Percentiles rank a stretch among this genome's conserved stretches.
Conservation (phyloP, 108 stramenopile species). For the Skeletonema tropicum region DNA sequence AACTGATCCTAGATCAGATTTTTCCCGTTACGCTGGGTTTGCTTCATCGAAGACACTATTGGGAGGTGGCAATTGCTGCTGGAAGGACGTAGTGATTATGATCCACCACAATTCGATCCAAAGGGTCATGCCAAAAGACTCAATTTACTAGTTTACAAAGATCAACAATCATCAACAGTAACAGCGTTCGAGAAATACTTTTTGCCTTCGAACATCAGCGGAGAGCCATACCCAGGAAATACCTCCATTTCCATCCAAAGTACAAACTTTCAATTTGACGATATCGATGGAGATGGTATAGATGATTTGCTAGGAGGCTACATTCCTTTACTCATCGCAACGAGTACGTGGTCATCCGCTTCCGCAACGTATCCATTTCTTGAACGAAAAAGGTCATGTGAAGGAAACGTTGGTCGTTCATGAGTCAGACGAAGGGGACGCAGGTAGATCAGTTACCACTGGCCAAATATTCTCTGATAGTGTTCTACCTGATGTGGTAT, state of each 20-base stretch:
- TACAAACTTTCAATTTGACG: constrained; percentile 19
- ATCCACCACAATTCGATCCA: constrained; percentile 2
- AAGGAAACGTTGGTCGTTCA: constrained; percentile 12
- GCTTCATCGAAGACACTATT: background rate
- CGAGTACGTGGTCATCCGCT: constrained; percentile 14
- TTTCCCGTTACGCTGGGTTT: constrained; percentile 17
- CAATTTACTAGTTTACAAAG: constrained; percentile 7
- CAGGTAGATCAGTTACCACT: constrained; percentile 24
- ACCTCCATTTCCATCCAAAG: constrained; percentile 4
- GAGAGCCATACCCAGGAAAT: constrained; percentile 22
- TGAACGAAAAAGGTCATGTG: constrained; percentile 12
- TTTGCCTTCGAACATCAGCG: constrained; percentile 8
- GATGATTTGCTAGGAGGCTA: constrained; percentile 24
- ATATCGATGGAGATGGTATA: constrained; percentile 19
- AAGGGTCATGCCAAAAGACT: constrained; percentile 10
- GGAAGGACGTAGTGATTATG: constrained; percentile 23
- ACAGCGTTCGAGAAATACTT: background rate
- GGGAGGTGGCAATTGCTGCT: constrained; percentile 11
- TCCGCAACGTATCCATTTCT: constrained; percentile 18
- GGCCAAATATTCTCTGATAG: constrained; percentile 16
- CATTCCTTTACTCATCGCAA: constrained; percentile 7
- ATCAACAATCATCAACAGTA: background rate
- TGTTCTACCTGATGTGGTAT: constrained; percentile 15
- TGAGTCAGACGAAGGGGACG: constrained; percentile 17
- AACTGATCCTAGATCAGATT: constrained; percentile 13